Evolutionary conservation across 495 filamentous ascomycete species (phyloP).

Genomic region (Aspergillus sclerotioniger): DNA sequence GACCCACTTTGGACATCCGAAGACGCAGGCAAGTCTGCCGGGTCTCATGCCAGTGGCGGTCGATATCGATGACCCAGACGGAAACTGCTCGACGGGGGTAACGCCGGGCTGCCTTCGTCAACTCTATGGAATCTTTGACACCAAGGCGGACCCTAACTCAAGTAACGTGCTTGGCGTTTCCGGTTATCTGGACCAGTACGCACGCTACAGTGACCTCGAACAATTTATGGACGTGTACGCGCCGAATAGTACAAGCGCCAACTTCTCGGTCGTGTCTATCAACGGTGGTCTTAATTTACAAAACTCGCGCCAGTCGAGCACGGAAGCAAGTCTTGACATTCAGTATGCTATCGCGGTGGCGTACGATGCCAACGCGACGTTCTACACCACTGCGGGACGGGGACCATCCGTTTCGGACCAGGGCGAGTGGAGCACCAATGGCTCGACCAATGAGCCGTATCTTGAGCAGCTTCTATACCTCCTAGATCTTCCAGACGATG

Average conservation of each 20-base stretch:
- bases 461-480: constrained; percentile 75
- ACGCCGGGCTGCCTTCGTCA: constrained; percentile 59
- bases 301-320: constrained; percentile 26
- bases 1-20: constrained; percentile 47
- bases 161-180: constrained; percentile 61
- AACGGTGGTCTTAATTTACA: constrained; percentile 59
- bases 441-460: constrained; percentile 75
- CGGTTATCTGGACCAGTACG: constrained; percentile 67
- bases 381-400: constrained; percentile 65
- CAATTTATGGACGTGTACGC: constrained; percentile 51
- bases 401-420: constrained; percentile 56
- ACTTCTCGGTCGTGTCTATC: constrained; percentile 61
- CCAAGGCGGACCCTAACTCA: constrained; percentile 29
- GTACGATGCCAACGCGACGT: constrained; percentile 56
- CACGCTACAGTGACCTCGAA: constrained; percentile 55
- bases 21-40: constrained; percentile 22
- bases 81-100: constrained; percentile 46
- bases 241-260: constrained; percentile 50
- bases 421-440: constrained; percentile 35
- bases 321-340: constrained; percentile 71
- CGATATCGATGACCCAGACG: constrained; percentile 25
- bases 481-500: constrained; percentile 53
- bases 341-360: constrained; percentile 65
- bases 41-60: constrained; percentile 26
- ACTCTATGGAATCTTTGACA: constrained; percentile 58